phyloP scores from a whole-genome alignment of 129 eudicot genomes.

The Arctium lappa region DNA sequence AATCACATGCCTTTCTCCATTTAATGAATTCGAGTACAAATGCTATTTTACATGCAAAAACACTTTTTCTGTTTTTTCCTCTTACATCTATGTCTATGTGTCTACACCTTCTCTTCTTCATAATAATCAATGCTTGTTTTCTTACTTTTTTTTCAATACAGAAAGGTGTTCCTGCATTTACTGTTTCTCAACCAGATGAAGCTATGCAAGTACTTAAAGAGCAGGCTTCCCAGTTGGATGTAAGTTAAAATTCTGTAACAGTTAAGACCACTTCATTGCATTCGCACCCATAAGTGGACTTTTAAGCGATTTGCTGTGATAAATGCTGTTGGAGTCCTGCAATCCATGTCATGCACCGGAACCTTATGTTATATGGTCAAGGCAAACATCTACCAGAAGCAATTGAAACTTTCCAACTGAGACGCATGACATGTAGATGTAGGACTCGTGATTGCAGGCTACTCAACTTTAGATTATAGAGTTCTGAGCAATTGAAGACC shows the following conservation, averaged over 20 bases:
- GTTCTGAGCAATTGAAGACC: no score
- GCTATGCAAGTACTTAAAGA: conserved; percentile 84
- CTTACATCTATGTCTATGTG: no score
- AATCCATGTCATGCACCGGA: no score
- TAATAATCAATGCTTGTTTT: background rate
- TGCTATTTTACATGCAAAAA: background rate
- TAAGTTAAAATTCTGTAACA: conserved; percentile 38
- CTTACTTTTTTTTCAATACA: conserved; percentile 13
- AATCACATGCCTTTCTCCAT: background rate
- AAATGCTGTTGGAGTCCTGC: no score
- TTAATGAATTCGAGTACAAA: background rate
- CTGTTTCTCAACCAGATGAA: conserved; percentile 91
- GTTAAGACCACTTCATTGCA: background rate
- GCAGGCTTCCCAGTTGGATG: conserved; percentile 64
- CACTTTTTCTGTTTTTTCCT: background rate
- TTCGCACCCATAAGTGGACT: no score
- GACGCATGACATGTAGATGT: no score
- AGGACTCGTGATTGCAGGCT: no score
- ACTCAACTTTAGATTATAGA: no score
- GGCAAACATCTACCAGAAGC: no score
- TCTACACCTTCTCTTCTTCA: background rate
- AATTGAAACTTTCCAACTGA: no score
- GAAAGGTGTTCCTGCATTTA: conserved; percentile 85
- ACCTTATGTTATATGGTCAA: no score
- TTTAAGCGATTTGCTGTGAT: no score